Base-by-base conservation (phyloP, 2,329 filamentous ascomycete species). In the Microsporum canis region DNA sequence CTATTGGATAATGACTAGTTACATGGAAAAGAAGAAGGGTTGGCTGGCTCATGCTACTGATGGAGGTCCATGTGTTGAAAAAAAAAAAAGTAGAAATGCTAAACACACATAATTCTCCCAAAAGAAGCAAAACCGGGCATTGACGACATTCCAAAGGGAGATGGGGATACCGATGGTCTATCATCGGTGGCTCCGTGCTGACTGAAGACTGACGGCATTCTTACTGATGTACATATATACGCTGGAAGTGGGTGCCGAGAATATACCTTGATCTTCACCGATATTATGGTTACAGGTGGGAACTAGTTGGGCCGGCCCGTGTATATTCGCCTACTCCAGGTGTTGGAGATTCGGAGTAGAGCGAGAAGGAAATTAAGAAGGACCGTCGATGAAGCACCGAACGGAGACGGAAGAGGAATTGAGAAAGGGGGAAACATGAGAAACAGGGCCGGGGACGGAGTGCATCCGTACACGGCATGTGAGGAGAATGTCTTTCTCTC, bases 1-100 rank as follows among this genome's bases (percentile, higher is more conserved):
- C 51, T 29, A 55, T 55, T 55, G 51, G 51, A 17, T 36, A 29
- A 36, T n/a, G 51, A 6, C 31, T 23, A 36, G 51, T n/a, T 55
- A 51, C 3, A 12, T 29, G 27, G 23, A 55, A n/a, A 31, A 34
- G 27, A 55, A 55, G 51, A n/a, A 31, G 31, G 51, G 29, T 5
- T 31, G 31, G 39, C 4, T n/a, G 38, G 39, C 17, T n/a, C 17
- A 23, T 6, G 31, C 7, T 55, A 38, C 14, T 55, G 12, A 36
- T 55, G 51, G 51, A 55, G 51, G 51, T 34, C 51, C 51, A 55
- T 55, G 51, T 55, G 51, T 34, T 55, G 51, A 6, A 36, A 55
- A 23, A 17, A 33, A 31, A 55, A 55, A 34, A 34, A 3, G 5
- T 47, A 5, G 23, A 31, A 34, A 34, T 8, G 7, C 5, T n/a